Percentiles rank a stretch among this genome's conserved stretches.
These are phyloP conservation scores for Suillus sp. DNA, from an alignment of 768 basidiomycete genomes.

Conservation along the genomic window DNA sequence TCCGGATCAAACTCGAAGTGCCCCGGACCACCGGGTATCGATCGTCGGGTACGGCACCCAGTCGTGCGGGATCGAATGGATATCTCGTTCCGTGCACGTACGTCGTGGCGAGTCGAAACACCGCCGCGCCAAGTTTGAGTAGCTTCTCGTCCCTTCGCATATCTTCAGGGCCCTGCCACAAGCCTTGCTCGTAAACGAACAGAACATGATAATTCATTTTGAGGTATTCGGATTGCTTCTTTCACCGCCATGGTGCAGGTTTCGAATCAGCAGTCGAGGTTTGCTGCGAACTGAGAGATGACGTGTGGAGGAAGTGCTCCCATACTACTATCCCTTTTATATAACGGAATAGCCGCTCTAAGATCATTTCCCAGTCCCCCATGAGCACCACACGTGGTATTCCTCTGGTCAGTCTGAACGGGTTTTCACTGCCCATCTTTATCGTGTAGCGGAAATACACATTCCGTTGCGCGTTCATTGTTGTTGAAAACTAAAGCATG, in stretches of 20 bases:
- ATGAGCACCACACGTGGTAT: constrained; percentile 48
- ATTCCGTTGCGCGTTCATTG: constrained; percentile 40
- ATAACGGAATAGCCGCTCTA: constrained; percentile 41
- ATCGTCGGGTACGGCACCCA: constrained; percentile 33
- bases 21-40: constrained; percentile 18
- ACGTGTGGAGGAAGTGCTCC: constrained; percentile 42
- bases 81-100: constrained; percentile 26
- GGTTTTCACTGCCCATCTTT: background rate
- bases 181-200: constrained; percentile 36
- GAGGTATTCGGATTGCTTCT: constrained; percentile 28
- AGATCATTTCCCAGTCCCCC: constrained; percentile 42
- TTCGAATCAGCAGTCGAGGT: constrained; percentile 42
- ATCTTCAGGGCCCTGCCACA: constrained; percentile 35
- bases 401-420: constrained; percentile 37
- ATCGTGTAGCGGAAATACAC: constrained; percentile 38
- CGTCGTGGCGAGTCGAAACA: constrained; percentile 24
- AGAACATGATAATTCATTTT: constrained; percentile 44
- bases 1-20: constrained; percentile 21
- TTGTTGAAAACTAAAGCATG: constrained; percentile 47
- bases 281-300: constrained; percentile 36
- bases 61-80: constrained; percentile 24
- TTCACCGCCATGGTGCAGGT: constrained; percentile 26
- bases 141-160: constrained; percentile 30
- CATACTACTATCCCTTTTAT: constrained; percentile 39
- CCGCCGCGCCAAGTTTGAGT: constrained; percentile 25